These are phyloP conservation scores for Rosellinia necatrix DNA, from an alignment of 2,329 filamentous ascomycete genomes.

Conservation along the genomic window DNA sequence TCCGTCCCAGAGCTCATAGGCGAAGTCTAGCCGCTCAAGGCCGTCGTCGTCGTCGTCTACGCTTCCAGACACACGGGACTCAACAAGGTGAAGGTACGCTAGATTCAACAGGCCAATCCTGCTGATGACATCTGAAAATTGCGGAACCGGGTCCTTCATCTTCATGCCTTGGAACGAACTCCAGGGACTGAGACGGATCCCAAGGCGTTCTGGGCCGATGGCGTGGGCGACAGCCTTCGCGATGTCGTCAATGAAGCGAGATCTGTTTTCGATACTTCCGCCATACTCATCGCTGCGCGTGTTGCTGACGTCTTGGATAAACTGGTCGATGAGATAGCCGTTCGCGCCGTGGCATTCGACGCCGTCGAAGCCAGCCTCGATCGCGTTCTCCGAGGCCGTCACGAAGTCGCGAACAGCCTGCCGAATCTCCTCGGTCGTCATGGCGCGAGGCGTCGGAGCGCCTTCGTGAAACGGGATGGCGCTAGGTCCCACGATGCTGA, in stretches of 20 bases:
- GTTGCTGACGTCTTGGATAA: constrained; percentile 45
- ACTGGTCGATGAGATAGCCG: constrained; percentile 63
- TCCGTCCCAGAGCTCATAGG: constrained; percentile 40
- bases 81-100: constrained; percentile 66
- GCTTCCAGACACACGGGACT: constrained; percentile 58
- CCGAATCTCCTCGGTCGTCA: constrained; percentile 69
- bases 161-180: constrained; percentile 66
- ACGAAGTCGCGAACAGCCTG: constrained; percentile 64
- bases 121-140: constrained; percentile 62
- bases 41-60: constrained; percentile 46
- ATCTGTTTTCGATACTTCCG: constrained; percentile 31
- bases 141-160: constrained; percentile 65
- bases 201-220: constrained; percentile 56
- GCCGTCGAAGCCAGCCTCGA: constrained; percentile 67
- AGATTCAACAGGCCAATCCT: constrained; percentile 51
- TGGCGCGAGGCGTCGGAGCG: constrained; percentile 54
- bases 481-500: constrained; percentile 38
- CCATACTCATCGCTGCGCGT: constrained; percentile 32
- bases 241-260: constrained; percentile 56
- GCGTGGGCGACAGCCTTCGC: constrained; percentile 45
- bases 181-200: constrained; percentile 65
- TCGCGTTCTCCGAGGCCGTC: constrained; percentile 53
- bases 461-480: constrained; percentile 37
- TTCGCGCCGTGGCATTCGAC: constrained; percentile 56
- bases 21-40: constrained; percentile 42